These are phyloP conservation scores for Nidula microcarpa DNA, from an alignment of 768 basidiomycete species.

Conservation along the genomic window DNA sequence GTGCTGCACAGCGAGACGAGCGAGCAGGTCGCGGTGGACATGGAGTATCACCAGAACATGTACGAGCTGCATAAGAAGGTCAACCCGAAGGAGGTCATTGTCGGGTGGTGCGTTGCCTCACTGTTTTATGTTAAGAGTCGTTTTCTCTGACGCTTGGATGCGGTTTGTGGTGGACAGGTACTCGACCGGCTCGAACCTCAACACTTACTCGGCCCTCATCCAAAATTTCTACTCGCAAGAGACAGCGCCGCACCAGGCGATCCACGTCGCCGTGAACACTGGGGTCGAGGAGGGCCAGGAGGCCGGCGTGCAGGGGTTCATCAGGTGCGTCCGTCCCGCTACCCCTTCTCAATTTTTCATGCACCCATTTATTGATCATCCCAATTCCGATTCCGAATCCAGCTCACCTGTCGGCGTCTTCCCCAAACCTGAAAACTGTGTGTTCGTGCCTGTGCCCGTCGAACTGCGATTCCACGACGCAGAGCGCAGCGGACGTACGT, in stretches of 20 bases:
- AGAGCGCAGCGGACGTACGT: conserved; percentile 84
- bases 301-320: conserved; percentile 82
- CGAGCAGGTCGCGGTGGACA: conserved; percentile 93
- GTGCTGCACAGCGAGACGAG: conserved; percentile 90
- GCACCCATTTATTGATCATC: neutral
- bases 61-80: conserved; percentile 86
- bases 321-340: conserved; percentile 52
- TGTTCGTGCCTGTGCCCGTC: conserved; percentile 91
- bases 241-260: conserved; percentile 81
- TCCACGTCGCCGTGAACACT: conserved; percentile 90
- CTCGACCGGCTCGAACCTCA: conserved; percentile 86
- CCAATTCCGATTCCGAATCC: conserved; percentile 5
- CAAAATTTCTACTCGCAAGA: conserved; percentile 98
- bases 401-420: conserved; percentile 87
- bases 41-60: conserved; percentile 94
- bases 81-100: conserved; percentile 83
- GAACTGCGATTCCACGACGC: conserved; percentile 78
- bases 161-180: conserved; percentile 51
- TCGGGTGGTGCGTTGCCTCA: conserved; percentile 76
- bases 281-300: conserved; percentile 59
- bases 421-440: conserved; percentile 92
- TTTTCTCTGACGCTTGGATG: neutral
- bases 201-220: conserved; percentile 94
- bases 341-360: neutral
- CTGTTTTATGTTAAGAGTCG: neutral